These are phyloP conservation scores for Actinomucor elegans DNA, from an alignment of 371 early-diverging fungal species.

Conservation along the genomic window DNA sequence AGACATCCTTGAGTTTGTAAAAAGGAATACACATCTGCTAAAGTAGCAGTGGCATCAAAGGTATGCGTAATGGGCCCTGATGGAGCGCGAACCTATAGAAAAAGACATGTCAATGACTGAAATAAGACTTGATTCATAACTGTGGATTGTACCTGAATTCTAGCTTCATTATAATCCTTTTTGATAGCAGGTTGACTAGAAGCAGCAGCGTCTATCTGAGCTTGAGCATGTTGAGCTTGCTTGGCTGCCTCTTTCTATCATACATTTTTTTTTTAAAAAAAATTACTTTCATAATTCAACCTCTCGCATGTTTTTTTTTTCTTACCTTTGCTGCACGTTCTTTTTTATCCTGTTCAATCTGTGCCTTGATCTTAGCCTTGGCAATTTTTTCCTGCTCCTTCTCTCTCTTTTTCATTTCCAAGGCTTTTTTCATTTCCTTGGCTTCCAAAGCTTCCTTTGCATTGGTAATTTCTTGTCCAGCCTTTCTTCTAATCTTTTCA, in stretches of 20 bases:
- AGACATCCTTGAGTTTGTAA: constrained; percentile 58
- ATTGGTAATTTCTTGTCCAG: constrained; percentile 78
- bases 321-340: constrained; percentile 72
- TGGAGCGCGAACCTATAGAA: constrained; percentile 50
- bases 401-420: constrained; percentile 74
- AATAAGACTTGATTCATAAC: too few relatives aligned
- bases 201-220: constrained; percentile 18
- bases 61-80: constrained; percentile 62
- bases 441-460: constrained; percentile 73
- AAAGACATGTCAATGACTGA: too few relatives aligned
- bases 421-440: constrained; percentile 71
- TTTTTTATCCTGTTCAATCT: constrained; percentile 83
- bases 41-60: constrained; percentile 70
- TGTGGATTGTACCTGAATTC: constrained; percentile 64
- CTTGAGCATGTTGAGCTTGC: constrained; percentile 13
- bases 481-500: constrained; percentile 79
- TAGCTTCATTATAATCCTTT: constrained; percentile 69
- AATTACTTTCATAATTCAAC: too few relatives aligned
- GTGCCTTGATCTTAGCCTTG: constrained; percentile 75
- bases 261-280: too few relatives aligned
- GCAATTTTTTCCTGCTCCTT: constrained; percentile 81
- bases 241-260: constrained; percentile 35
- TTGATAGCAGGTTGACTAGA: constrained; percentile 25
- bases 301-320: too few relatives aligned
- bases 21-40: constrained; percentile 65